Evolutionary conservation across 257 asterid genomes (phyloP).

Genomic region (Fraxinus excelsior): DNA sequence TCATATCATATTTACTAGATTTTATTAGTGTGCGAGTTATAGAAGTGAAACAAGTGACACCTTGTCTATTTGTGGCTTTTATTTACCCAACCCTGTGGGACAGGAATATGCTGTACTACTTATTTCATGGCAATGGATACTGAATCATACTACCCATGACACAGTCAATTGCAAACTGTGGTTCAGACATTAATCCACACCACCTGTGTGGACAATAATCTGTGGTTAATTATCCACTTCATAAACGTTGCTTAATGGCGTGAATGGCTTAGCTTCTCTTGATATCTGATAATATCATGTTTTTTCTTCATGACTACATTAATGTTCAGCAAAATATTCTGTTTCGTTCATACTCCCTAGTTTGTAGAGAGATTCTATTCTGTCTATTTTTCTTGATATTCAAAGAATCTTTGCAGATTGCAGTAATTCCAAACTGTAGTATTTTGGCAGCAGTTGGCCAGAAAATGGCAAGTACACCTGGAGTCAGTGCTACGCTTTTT

Average conservation of each 20-base stretch:
- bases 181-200: neutral
- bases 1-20: neutral
- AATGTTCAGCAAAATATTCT: neutral
- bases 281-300: neutral
- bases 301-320: neutral
- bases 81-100: neutral
- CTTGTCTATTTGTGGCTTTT: neutral
- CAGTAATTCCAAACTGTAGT: constrained; percentile 90
- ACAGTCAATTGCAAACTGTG: neutral
- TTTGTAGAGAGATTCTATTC: constrained; percentile 19
- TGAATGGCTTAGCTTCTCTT: neutral
- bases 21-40: neutral
- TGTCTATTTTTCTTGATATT: constrained; percentile 15
- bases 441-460: constrained; percentile 98
- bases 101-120: neutral
- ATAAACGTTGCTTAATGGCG: neutral
- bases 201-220: neutral
- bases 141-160: neutral
- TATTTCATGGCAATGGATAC: neutral
- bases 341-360: constrained; percentile 11
- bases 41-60: constrained; percentile 8
- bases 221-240: neutral
- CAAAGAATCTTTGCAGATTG: constrained; percentile 62
- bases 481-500: constrained; percentile 97
- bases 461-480: constrained; percentile 99